These are phyloP conservation scores for Candida oleophila DNA, from an alignment of 805 yeast genomes.

Conservation along the genomic window DNA sequence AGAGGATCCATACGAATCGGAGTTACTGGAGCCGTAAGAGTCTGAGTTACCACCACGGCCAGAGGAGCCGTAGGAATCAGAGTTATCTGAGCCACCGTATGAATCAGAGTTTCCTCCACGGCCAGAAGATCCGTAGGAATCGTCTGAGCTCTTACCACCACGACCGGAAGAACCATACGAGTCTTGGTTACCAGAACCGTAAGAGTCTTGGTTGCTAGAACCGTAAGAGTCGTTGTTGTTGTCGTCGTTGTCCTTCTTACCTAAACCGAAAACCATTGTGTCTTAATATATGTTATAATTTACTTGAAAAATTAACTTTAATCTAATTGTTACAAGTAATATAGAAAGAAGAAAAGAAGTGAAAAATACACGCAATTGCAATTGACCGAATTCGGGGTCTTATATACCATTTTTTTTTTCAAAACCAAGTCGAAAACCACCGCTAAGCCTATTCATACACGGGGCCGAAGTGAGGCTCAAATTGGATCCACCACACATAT, in stretches of 20 bases:
- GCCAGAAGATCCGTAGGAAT: constrained; percentile 27
- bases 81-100: constrained; percentile 18
- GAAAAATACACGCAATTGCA: background rate
- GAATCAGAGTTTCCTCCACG: constrained; percentile 15
- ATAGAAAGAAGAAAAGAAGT: background rate
- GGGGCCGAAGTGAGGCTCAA: background rate
- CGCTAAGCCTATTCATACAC: no score
- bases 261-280: constrained; percentile 36
- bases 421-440: background rate
- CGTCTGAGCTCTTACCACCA: constrained; percentile 11
- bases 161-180: constrained; percentile 17
- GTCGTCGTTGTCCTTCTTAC: constrained; percentile 23
- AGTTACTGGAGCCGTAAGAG: constrained; percentile 9
- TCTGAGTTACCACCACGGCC: constrained; percentile 8
- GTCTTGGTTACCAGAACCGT: constrained; percentile 16
- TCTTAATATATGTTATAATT: background rate
- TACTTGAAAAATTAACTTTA: background rate
- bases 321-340: no score
- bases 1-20: constrained; percentile 16
- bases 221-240: constrained; percentile 21
- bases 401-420: background rate
- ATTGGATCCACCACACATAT: background rate
- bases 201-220: constrained; percentile 15
- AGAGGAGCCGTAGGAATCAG: constrained; percentile 13
- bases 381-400: background rate